phyloP scores from a whole-genome alignment of 139 green algal species.

The Spirogloea muscicola region DNA sequence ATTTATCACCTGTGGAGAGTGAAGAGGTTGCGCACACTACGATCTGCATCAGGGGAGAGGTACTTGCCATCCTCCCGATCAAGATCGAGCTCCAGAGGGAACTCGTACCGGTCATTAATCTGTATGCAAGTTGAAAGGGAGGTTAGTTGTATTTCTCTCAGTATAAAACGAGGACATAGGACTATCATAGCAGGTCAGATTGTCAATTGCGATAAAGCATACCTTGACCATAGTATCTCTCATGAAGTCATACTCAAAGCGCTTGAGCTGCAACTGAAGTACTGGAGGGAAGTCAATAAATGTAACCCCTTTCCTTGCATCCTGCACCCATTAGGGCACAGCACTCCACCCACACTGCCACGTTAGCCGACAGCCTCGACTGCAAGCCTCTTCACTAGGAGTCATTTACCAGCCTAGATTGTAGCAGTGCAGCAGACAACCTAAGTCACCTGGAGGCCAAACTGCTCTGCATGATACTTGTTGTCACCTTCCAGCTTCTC shows the following conservation, averaged over 20 bases:
- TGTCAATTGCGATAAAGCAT: too few species aligned
- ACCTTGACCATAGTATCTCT: conserved; percentile 69
- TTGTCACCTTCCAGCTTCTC: conserved; percentile 83
- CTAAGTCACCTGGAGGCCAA: conserved; percentile 71
- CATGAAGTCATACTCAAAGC: conserved; percentile 95
- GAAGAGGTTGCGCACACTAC: conserved; percentile 68
- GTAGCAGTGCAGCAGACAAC: not conserved
- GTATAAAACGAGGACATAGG: not conserved
- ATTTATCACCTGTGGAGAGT: conserved; percentile 42
- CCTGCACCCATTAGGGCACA: too few species aligned
- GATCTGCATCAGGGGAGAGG: conserved; percentile 61
- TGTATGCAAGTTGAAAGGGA: conserved; percentile 47
- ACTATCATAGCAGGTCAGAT: too few species aligned
- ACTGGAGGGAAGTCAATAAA: conserved; percentile 90
- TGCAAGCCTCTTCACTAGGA: too few species aligned
- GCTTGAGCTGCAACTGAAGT: conserved; percentile 94
- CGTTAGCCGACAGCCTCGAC: too few species aligned
- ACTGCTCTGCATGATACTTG: conserved; percentile 89
- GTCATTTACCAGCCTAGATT: too few species aligned
- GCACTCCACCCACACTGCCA: too few species aligned
- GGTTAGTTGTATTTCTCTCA: too few species aligned
- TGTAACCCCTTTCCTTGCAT: conserved; percentile 83
- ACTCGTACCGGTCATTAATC: conserved; percentile 96
- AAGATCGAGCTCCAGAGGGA: conserved; percentile 83
- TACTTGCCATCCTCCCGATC: conserved; percentile 69